These are phyloP conservation scores for Aspergillus haitiensis DNA, from an alignment of 495 filamentous ascomycete species.

Conservation along the genomic window DNA sequence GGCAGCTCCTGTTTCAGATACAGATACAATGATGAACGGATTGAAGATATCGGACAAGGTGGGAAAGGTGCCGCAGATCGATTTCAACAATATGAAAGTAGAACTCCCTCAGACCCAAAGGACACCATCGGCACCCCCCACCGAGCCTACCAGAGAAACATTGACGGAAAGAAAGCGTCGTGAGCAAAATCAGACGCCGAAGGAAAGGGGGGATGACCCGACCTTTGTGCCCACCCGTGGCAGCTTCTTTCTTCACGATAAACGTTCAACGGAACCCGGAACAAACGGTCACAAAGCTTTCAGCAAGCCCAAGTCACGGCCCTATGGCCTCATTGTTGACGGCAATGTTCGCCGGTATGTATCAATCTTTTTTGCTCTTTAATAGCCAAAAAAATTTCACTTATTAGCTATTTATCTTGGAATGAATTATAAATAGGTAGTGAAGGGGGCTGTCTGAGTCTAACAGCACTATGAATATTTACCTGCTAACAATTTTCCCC, in stretches of 20 bases:
- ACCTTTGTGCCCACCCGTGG: conserved; percentile 94
- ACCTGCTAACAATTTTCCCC: conserved; percentile 30
- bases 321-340: conserved; percentile 49
- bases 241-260: conserved; percentile 96
- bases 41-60: conserved; percentile 63
- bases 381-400: background rate
- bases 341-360: conserved; percentile 46
- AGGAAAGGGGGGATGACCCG: conserved; percentile 84
- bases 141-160: conserved; percentile 45
- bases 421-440: background rate
- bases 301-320: conserved; percentile 47
- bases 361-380: background rate
- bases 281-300: conserved; percentile 54
- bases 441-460: no score
- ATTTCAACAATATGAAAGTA: conserved; percentile 63
- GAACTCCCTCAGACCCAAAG: conserved; percentile 32
- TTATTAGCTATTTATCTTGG: background rate
- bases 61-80: conserved; percentile 55
- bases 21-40: conserved; percentile 86
- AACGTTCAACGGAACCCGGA: conserved; percentile 71
- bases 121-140: conserved; percentile 44
- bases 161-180: conserved; percentile 68
- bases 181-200: conserved; percentile 88
- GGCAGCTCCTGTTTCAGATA: conserved; percentile 59
- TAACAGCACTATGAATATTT: background rate